Base-by-base conservation (phyloP, 805 yeast genomes). In the Yamadazyma scolyti region DNA sequence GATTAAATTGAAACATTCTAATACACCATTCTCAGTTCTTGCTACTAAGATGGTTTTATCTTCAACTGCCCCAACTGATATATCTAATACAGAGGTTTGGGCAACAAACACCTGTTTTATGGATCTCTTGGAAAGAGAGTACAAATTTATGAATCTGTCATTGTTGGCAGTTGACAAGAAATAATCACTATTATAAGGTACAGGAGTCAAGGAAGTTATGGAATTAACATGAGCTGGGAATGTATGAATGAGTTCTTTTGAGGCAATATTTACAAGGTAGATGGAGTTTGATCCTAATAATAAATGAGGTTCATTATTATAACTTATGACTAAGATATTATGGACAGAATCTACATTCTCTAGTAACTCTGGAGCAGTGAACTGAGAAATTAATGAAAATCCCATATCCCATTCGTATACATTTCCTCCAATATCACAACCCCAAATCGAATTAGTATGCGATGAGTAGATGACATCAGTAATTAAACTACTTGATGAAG, bases 191-290 rank as follows among this genome's bases (percentile, higher is more conserved):
- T 54, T 49, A 6, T 47, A 38, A 12, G 53, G 39, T 4, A 68
- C 49, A 5, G 70, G 58, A 21, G 69, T 34, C 8, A 80, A 56
- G 9, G 75, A 56, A 44, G 65, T 68, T 23, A 86, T 71, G 4
- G 87, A 80, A 12, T 83, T 71, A 18, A 84, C 75, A 50, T 86
- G 94, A 16, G 90, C 94, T 2, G 94, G 87, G 50, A 75, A 77
- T 2, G 78, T 68, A 43, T 63, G 65, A 11, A 70, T 55, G 2
- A 76, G 56, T 31, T 58, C 56, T 23, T 48, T 51, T 37, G 64
- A 17, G 39, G 50, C 34, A 5, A 56, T 44, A 45, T 77, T 75
- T 15, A 78, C 55, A 33, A 83, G 53, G 40, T 70, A 71, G 4
- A 84, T 68, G 22, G 79, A 70, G 43, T 85, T 85, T 2, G 90